phyloP scores from a whole-genome alignment of 2,329 filamentous ascomycete genomes.

The Paecilomyces variotii region DNA sequence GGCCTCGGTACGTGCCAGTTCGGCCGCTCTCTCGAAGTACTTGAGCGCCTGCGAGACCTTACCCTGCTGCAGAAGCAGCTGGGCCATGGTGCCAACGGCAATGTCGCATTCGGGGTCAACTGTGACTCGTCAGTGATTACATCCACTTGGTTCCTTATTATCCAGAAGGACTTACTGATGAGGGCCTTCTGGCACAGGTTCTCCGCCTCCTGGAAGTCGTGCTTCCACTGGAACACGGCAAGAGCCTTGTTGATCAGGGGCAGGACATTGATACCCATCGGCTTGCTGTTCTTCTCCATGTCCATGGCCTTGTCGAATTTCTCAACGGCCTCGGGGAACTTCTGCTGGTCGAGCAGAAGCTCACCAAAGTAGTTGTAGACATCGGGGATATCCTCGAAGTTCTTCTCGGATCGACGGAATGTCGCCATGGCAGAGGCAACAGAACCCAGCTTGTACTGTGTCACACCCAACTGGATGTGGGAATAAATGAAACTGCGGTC shows the following conservation, averaged over 20 bases:
- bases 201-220: conserved; percentile 90
- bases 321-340: conserved; percentile 89
- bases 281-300: conserved; percentile 92
- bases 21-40: conserved; percentile 94
- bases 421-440: conserved; percentile 98
- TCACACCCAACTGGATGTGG: conserved; percentile 97
- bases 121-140: conserved; percentile 30
- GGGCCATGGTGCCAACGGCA: conserved; percentile 96
- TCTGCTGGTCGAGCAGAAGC: conserved; percentile 90
- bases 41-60: conserved; percentile 91
- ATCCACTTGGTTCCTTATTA: neutral
- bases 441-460: conserved; percentile 99
- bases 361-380: conserved; percentile 99
- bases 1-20: conserved; percentile 86
- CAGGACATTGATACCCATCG: conserved; percentile 92
- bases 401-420: conserved; percentile 95
- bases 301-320: conserved; percentile 99
- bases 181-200: conserved; percentile 95
- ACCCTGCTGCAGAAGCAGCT: conserved; percentile 92
- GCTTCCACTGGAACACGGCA: conserved; percentile 96
- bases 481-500: conserved; percentile 98
- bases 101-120: conserved; percentile 99
- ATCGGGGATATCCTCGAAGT: conserved; percentile 91
- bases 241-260: conserved; percentile 98
- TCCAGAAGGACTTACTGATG: conserved; percentile 63